Conservation (phyloP, 106 monocot genomes). For the Dendrobium catenatum region DNA sequence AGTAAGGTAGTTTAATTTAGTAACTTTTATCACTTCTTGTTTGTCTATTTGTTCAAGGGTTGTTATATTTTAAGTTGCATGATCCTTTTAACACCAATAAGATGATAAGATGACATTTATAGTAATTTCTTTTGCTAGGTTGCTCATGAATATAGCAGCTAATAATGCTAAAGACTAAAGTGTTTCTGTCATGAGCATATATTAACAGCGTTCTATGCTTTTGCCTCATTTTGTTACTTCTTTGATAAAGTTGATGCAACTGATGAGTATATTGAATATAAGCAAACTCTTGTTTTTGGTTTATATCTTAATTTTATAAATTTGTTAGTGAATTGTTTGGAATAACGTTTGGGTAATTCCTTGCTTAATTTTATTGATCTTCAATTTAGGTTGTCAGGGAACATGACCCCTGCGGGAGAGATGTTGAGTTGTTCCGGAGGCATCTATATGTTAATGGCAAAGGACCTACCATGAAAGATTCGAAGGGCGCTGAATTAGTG, state of each 20-base stretch:
- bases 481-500: slow-evolving; percentile 68
- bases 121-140: too few relatives aligned
- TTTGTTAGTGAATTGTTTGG: neutral
- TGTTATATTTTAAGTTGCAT: too few relatives aligned
- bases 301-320: neutral
- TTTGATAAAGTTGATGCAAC: neutral
- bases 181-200: neutral
- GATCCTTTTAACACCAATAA: too few relatives aligned
- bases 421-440: slow-evolving; percentile 82
- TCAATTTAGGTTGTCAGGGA: slow-evolving; percentile 79
- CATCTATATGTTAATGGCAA: slow-evolving; percentile 56
- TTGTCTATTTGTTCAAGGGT: too few relatives aligned
- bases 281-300: neutral
- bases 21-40: too few relatives aligned
- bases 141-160: neutral
- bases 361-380: neutral
- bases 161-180: neutral
- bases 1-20: too few relatives aligned
- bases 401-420: slow-evolving; percentile 77
- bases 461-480: slow-evolving; percentile 64
- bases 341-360: neutral
- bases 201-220: neutral
- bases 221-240: neutral
- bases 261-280: neutral
- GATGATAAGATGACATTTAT: too few relatives aligned